phyloP scores from a whole-genome alignment of 2,329 filamentous ascomycete genomes.

The Didymella lethalis region DNA sequence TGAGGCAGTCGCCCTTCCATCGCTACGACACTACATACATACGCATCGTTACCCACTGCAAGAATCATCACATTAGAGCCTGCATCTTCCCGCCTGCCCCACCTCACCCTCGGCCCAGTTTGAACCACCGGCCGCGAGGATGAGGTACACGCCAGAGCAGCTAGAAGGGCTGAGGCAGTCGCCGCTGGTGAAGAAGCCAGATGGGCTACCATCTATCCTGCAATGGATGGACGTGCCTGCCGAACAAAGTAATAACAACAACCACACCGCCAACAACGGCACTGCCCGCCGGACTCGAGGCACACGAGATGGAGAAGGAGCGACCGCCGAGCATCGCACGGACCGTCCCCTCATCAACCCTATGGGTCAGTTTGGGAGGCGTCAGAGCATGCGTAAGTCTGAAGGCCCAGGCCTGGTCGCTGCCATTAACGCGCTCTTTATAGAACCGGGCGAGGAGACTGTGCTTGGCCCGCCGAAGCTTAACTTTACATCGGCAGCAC shows the following conservation, averaged over 20 bases:
- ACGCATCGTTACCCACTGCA: conserved; percentile 12
- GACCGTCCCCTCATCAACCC: conserved; percentile 46
- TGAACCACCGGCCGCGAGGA: conserved; percentile 27
- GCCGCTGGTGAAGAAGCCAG: conserved; percentile 81
- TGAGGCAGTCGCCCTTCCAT: conserved; percentile 25
- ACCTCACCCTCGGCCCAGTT: conserved; percentile 21
- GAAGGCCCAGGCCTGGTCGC: conserved; percentile 53
- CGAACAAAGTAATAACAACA: conserved; percentile 38
- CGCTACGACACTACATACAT: conserved; percentile 16
- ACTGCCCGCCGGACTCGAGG: conserved; percentile 37
- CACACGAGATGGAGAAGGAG: conserved; percentile 39
- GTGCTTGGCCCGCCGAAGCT: conserved; percentile 85
- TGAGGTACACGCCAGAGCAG: conserved; percentile 75
- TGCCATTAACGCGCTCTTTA: conserved; percentile 43
- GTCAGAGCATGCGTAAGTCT: conserved; percentile 56
- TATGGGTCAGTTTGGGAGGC: conserved; percentile 49
- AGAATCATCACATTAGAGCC: conserved; percentile 6
- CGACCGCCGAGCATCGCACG: conserved; percentile 37
- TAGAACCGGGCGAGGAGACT: conserved; percentile 76
- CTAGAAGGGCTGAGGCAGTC: conserved; percentile 80
- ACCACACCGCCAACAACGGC: conserved; percentile 29
- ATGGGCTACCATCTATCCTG: conserved; percentile 80
- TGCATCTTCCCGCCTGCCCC: conserved; percentile 25
- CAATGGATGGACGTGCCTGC: conserved; percentile 89
- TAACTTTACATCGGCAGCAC: conserved; percentile 79